These are phyloP conservation scores for Rhododendron griersonianum DNA, from an alignment of 148 eudicot species.

Conservation along the genomic window DNA sequence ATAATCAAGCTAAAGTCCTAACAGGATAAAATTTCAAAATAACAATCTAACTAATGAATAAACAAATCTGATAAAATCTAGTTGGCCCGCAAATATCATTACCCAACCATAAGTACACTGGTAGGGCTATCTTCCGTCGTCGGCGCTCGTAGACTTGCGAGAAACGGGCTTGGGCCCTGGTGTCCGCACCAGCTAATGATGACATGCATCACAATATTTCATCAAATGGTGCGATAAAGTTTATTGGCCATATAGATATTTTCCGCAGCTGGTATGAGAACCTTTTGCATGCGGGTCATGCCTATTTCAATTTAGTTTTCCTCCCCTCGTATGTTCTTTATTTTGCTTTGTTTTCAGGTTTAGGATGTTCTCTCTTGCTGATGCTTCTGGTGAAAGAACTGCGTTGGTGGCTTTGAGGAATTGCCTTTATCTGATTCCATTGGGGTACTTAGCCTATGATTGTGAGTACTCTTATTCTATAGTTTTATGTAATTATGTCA, in stretches of 20 bases:
- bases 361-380: constrained; percentile 84
- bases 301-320: background rate
- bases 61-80: no score
- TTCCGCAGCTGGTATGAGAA: background rate
- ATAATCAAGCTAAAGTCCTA: no score
- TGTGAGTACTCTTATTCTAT: constrained; percentile 45
- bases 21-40: no score
- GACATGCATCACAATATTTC: background rate
- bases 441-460: constrained; percentile 91
- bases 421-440: constrained; percentile 83
- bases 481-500: no score
- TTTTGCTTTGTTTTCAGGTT: constrained; percentile 42
- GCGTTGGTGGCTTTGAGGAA: constrained; percentile 92
- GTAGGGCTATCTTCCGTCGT: no score
- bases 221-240: background rate
- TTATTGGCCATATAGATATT: background rate
- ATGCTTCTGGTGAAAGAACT: constrained; percentile 74
- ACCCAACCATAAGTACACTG: no score
- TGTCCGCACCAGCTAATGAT: background rate
- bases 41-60: no score
- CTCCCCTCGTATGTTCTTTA: background rate
- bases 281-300: background rate
- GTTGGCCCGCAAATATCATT: no score
- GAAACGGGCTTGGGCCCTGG: no score
- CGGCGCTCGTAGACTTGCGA: no score